Conservation (phyloP, 2,329 filamentous ascomycete species). For the Colletotrichum karsti region DNA sequence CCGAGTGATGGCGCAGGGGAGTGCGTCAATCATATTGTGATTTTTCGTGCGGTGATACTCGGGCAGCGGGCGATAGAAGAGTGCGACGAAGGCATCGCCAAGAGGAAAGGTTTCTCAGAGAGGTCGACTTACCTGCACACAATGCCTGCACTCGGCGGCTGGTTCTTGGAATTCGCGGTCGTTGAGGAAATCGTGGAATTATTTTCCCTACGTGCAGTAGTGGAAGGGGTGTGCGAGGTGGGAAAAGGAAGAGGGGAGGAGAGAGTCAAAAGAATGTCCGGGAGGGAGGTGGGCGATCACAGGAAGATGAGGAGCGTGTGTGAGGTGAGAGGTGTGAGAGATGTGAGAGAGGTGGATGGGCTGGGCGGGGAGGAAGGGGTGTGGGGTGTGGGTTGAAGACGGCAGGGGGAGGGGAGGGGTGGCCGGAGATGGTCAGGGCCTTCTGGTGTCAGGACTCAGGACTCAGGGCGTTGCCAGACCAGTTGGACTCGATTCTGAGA, state of each 20-base stretch:
- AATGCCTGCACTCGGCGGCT: conserved; percentile 32
- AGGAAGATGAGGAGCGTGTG: conserved; percentile 23
- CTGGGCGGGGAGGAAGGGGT: conserved; percentile 5
- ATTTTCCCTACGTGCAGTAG: conserved; percentile 17
- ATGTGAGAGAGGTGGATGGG: conserved; percentile 17
- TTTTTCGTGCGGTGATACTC: conserved; percentile 50
- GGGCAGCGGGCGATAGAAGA: not conserved
- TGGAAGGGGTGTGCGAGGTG: conserved; percentile 18
- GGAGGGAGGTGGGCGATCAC: conserved; percentile 27
- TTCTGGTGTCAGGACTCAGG: not conserved
- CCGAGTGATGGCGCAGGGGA: conserved; percentile 31
- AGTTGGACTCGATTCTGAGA: not conserved
- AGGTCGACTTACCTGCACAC: conserved; percentile 29
- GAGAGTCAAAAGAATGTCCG: conserved; percentile 16
- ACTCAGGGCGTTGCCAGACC: not conserved
- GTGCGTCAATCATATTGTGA: conserved; percentile 40
- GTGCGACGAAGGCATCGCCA: not conserved
- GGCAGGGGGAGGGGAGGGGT: not conserved
- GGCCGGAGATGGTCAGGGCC: not conserved
- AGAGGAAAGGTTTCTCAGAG: not conserved
- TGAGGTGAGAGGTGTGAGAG: conserved; percentile 2
- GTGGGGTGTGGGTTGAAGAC: not conserved
- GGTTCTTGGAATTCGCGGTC: conserved; percentile 17
- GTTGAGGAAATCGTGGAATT: conserved; percentile 7
- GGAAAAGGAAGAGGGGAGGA: not conserved